These are phyloP conservation scores for Gillenia trifoliata DNA, from an alignment of 306 rosid genomes.

Conservation along the genomic window DNA sequence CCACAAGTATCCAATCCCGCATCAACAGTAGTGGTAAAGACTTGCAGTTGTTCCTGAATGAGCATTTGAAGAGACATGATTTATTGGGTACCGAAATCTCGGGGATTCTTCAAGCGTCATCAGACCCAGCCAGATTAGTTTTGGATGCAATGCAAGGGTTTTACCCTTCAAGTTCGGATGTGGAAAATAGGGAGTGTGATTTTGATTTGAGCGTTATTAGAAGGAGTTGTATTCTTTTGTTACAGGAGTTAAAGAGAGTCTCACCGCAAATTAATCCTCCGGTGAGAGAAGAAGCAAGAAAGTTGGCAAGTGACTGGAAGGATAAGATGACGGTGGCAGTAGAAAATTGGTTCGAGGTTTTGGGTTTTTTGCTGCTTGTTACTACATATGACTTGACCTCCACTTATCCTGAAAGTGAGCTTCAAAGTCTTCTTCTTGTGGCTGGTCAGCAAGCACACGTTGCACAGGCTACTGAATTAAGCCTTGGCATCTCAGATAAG, in stretches of 20 bases:
- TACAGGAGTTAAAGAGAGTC: slow-evolving; percentile 28
- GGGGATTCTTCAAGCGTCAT: slow-evolving; percentile 25
- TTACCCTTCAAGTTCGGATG: slow-evolving; percentile 20
- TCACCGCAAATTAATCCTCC: slow-evolving; percentile 29
- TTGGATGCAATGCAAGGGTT: slow-evolving; percentile 45
- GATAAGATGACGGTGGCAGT: slow-evolving; percentile 16
- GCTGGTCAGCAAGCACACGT: slow-evolving; percentile 30
- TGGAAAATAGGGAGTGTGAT: slow-evolving; percentile 10
- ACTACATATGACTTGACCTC: slow-evolving; percentile 31
- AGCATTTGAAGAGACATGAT: slow-evolving; percentile 31
- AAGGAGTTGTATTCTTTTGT: slow-evolving; percentile 38
- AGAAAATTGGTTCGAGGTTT: slow-evolving; percentile 31
- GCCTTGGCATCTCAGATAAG: slow-evolving; percentile 22
- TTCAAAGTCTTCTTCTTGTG: slow-evolving; percentile 20
- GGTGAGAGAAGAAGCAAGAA: slow-evolving; percentile 37
- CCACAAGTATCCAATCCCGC: neutral
- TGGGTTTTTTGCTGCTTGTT: slow-evolving; percentile 43
- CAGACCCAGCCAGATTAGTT: slow-evolving; percentile 39
- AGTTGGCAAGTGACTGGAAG: slow-evolving; percentile 43
- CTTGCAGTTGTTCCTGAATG: slow-evolving; percentile 28
- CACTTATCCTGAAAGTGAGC: slow-evolving; percentile 26
- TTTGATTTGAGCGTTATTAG: slow-evolving; percentile 24
- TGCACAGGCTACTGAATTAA: slow-evolving; percentile 26
- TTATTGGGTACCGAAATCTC: slow-evolving; percentile 13
- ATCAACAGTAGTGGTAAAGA: slow-evolving; percentile 11